Evolutionary conservation across 2,329 filamentous ascomycete genomes (phyloP).

Genomic region (Hypoxylon sp.): DNA sequence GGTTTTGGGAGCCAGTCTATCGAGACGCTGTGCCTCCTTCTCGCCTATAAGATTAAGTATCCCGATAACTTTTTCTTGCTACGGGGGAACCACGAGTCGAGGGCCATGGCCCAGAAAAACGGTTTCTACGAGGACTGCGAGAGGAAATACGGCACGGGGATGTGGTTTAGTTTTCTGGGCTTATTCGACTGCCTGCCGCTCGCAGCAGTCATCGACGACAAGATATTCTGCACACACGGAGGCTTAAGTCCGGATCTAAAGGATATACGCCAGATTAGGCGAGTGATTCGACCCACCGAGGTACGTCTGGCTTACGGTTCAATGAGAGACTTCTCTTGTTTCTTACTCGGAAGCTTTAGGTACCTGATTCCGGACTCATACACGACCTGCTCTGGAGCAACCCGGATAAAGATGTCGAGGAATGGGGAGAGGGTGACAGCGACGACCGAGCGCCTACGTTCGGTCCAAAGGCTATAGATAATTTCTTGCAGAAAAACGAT

Average conservation of each 20-base stretch:
- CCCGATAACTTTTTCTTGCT: conserved; percentile 99
- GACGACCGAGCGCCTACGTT: conserved; percentile 88
- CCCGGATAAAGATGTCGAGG: conserved; percentile 98
- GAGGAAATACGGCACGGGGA: conserved; percentile 97
- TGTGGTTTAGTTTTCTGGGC: conserved; percentile 99
- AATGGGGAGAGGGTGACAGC: conserved; percentile 98
- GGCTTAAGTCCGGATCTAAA: conserved; percentile 96
- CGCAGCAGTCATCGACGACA: conserved; percentile 98
- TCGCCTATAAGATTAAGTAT: conserved; percentile 99
- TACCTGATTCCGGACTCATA: conserved; percentile 95
- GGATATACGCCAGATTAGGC: conserved; percentile 99
- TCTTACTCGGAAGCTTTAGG: conserved; percentile 62
- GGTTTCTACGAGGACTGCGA: conserved; percentile 99
- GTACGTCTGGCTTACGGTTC: conserved; percentile 63
- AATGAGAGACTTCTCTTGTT: conserved; percentile 43
- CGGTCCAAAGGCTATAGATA: conserved; percentile 84
- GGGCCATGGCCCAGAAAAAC: conserved; percentile 98
- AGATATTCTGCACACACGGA: conserved; percentile 99
- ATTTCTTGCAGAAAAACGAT: background rate
- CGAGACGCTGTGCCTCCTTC: conserved; percentile 95
- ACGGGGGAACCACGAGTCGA: conserved; percentile 98
- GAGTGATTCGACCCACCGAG: conserved; percentile 98
- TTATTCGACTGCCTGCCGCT: conserved; percentile 99
- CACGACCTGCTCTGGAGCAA: conserved; percentile 99
- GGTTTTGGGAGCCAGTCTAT: conserved; percentile 99